Conservation (phyloP, 352 stramenopile genomes). For the Pythium oligandrum region DNA sequence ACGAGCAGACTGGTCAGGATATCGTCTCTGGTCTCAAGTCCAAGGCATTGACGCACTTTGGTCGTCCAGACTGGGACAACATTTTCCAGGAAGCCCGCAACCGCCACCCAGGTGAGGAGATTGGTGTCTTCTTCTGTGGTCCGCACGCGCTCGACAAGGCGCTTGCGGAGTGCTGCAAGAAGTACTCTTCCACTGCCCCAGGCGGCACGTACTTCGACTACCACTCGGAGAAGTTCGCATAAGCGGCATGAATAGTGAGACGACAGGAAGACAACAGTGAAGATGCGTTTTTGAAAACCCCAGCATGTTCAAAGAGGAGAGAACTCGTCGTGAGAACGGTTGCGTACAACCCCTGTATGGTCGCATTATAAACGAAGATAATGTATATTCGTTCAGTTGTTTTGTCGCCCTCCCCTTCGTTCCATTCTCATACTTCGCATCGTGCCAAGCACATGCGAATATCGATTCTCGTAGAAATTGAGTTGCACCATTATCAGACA, state of each 20-base stretch:
- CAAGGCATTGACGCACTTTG: constrained; percentile 85
- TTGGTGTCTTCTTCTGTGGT: constrained; percentile 87
- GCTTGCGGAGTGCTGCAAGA: constrained; percentile 60
- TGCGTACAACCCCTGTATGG: too few species aligned
- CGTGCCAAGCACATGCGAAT: too few species aligned
- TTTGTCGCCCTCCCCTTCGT: too few species aligned
- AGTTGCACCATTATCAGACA: too few species aligned
- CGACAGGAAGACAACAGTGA: too few species aligned
- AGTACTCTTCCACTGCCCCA: constrained; percentile 47
- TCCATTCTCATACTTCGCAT: too few species aligned
- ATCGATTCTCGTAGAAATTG: too few species aligned
- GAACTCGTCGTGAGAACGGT: too few species aligned
- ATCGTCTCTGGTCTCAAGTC: constrained; percentile 72
- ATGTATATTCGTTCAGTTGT: too few species aligned
- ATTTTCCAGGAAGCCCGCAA: constrained; percentile 50
- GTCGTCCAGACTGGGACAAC: constrained; percentile 81
- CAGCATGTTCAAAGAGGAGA: too few species aligned
- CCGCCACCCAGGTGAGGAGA: constrained; percentile 57
- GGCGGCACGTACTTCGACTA: constrained; percentile 75
- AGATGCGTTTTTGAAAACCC: too few species aligned
- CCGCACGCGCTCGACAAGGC: constrained; percentile 76
- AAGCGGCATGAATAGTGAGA: constrained; percentile 2
- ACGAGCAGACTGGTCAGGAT: constrained; percentile 69
- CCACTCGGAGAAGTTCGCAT: constrained; percentile 83
- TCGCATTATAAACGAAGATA: too few species aligned